phyloP scores from a whole-genome alignment of 208 protist species.

The Wallacemonas sp. region DNA sequence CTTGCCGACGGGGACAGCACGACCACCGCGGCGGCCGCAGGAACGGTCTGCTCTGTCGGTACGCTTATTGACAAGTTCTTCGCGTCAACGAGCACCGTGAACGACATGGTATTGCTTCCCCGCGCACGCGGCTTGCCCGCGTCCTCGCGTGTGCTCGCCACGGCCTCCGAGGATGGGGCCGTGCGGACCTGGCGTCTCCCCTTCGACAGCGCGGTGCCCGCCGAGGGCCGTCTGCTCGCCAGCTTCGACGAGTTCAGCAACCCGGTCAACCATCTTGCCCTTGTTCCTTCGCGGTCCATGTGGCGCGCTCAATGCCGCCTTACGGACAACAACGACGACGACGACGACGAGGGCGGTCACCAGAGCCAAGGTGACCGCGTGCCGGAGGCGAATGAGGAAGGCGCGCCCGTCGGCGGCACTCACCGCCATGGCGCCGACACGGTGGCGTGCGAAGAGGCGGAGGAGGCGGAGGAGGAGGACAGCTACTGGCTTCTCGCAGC shows the following conservation, averaged over 20 bases:
- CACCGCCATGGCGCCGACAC: not conserved
- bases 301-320: not conserved
- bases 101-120: constrained; percentile 66
- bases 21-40: not conserved
- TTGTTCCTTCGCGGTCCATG: constrained; percentile 41
- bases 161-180: constrained; percentile 77
- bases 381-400: no score
- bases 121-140: constrained; percentile 15
- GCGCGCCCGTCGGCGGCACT: not conserved
- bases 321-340: no score
- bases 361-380: no score
- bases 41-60: constrained; percentile 24
- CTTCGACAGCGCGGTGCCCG: constrained; percentile 14
- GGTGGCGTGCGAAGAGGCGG: not conserved
- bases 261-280: constrained; percentile 79
- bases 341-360: no score
- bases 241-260: constrained; percentile 86
- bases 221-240: constrained; percentile 63
- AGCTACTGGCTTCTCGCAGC: constrained; percentile 75
- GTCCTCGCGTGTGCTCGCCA: constrained; percentile 42
- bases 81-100: constrained; percentile 71
- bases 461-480: not conserved
- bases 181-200: constrained; percentile 77
- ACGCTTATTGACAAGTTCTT: constrained; percentile 71
- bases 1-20: constrained; percentile 19